Conservation (phyloP, 2,329 filamentous ascomycete species). For the Colletotrichum tropicicola region DNA sequence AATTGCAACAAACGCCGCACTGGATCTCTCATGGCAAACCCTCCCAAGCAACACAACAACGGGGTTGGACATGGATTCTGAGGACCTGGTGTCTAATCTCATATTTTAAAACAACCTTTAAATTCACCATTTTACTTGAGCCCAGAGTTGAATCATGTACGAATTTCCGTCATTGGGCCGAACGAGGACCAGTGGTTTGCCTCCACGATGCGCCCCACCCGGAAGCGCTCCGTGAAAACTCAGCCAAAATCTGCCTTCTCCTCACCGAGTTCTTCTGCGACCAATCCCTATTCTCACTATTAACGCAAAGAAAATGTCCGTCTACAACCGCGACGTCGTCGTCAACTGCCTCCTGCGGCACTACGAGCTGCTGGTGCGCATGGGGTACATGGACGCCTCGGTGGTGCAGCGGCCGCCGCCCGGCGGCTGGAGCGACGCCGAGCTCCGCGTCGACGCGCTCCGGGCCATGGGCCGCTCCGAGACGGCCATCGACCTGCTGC, state of each 20-base stretch:
- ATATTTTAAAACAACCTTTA: no score
- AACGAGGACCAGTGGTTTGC: slow-evolving; percentile 8
- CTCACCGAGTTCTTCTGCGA: neutral
- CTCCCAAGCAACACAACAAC: no score
- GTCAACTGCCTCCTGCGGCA: slow-evolving; percentile 27
- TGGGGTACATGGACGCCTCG: slow-evolving; percentile 19
- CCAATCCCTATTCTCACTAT: neutral
- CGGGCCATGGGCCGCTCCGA: slow-evolving; percentile 31
- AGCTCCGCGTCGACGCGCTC: slow-evolving; percentile 28
- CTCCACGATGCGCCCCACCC: slow-evolving; percentile 21
- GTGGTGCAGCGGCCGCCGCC: slow-evolving; percentile 17
- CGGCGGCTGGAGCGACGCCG: slow-evolving; percentile 25
- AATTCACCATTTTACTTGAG: no score
- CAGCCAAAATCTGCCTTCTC: neutral
- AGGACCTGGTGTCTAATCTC: no score
- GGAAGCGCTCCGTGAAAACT: slow-evolving; percentile 24
- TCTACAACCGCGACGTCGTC: slow-evolving; percentile 11
- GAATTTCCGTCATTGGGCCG: neutral
- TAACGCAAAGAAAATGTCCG: slow-evolving; percentile 2
- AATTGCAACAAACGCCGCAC: no score
- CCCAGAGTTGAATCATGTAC: no score
- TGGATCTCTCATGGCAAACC: no score
- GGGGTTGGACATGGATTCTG: no score
- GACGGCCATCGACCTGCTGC: slow-evolving; percentile 22
- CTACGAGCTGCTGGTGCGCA: slow-evolving; percentile 26